Evolutionary conservation across 345 rosid genomes (phyloP).

Genomic region (Brassica carinata): DNA sequence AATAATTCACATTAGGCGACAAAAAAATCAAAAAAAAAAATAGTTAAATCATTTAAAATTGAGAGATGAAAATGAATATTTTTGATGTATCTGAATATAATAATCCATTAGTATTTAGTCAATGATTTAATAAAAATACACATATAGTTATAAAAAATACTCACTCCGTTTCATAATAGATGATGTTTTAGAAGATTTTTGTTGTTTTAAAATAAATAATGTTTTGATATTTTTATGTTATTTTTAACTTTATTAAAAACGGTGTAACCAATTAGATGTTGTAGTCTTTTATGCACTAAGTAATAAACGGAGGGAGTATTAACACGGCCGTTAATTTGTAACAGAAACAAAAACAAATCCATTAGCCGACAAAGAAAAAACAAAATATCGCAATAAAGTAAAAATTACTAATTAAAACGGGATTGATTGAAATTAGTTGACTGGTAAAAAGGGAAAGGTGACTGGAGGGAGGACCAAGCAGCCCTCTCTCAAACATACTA

Average conservation of each 20-base stretch:
- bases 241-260: too few relatives aligned
- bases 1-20: neutral
- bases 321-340: neutral
- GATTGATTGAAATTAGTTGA: slow-evolving; percentile 25
- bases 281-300: too few relatives aligned
- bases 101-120: neutral
- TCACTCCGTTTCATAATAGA: too few relatives aligned
- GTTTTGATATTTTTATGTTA: too few relatives aligned
- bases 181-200: too few relatives aligned
- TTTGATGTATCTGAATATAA: neutral
- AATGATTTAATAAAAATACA: neutral
- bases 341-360: neutral
- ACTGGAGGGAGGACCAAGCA: slow-evolving; percentile 10
- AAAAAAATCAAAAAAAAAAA: too few relatives aligned
- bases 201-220: too few relatives aligned
- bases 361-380: neutral
- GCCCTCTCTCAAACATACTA: neutral
- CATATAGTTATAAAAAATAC: neutral
- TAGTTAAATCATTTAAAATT: neutral
- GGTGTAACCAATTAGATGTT: too few relatives aligned
- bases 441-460: slow-evolving; percentile 27
- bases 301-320: too few relatives aligned
- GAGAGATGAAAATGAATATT: neutral
- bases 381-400: neutral
- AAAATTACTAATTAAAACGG: neutral